phyloP scores from a whole-genome alignment of 2,329 filamentous ascomycete genomes.

The Tolypocladium paradoxum region DNA sequence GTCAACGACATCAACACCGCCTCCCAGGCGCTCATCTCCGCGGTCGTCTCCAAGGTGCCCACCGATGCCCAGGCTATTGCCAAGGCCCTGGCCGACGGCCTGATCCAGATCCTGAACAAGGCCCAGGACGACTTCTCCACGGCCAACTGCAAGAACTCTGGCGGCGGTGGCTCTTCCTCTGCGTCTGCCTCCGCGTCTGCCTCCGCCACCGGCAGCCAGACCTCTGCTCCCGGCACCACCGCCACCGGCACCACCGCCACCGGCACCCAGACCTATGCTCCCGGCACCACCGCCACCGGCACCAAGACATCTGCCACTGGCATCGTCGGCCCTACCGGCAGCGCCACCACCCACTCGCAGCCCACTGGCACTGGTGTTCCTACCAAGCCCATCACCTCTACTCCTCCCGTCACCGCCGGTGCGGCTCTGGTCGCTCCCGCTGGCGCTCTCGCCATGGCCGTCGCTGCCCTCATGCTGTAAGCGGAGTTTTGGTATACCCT shows the following conservation, averaged over 20 bases:
- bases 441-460: constrained; percentile 7
- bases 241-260: background rate
- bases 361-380: constrained; percentile 2
- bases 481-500: background rate
- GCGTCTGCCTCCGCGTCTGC: background rate
- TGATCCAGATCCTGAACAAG: constrained; percentile 13
- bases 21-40: constrained; percentile 16
- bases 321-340: background rate
- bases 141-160: constrained; percentile 17
- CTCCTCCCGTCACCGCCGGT: constrained; percentile 6
- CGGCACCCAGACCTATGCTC: constrained; percentile 1
- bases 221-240: background rate
- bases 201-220: background rate
- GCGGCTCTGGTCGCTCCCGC: constrained; percentile 8
- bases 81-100: constrained; percentile 11
- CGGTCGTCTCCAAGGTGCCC: constrained; percentile 19
- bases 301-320: background rate
- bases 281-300: background rate
- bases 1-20: constrained; percentile 12
- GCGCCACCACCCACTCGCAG: background rate
- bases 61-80: constrained; percentile 16
- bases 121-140: constrained; percentile 14
- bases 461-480: constrained; percentile 4
- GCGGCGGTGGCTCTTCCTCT: background rate
- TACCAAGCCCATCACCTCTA: background rate